Conservation (phyloP, 345 rosid species). For the Psidium guajava region DNA sequence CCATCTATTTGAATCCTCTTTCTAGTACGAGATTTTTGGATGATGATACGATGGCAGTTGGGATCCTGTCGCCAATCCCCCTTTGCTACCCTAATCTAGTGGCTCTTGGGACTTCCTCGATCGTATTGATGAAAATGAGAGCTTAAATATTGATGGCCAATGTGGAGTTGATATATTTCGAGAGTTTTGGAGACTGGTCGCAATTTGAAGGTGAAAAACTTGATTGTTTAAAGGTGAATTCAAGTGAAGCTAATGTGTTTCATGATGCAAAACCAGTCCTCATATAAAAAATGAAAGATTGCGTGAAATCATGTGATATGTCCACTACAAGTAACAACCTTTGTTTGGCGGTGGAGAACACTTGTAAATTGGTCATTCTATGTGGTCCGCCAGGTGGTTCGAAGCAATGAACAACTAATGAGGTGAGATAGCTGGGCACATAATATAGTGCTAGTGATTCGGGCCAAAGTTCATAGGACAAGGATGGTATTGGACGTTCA, state of each 20-base stretch:
- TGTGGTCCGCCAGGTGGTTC: neutral
- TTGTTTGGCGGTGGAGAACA: neutral
- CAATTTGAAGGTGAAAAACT: constrained; percentile 13
- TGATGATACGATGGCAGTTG: constrained; percentile 21
- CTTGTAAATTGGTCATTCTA: constrained; percentile 6
- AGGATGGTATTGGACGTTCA: constrained; percentile 2
- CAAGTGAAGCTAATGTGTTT: constrained; percentile 2
- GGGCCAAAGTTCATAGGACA: neutral
- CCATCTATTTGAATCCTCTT: constrained; percentile 41
- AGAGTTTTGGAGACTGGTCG: constrained; percentile 29
- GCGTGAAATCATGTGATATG: constrained; percentile 3
- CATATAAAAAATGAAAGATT: neutral
- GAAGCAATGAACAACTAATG: neutral
- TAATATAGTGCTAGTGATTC: neutral
- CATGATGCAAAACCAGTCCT: constrained; percentile 6
- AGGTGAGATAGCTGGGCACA: neutral
- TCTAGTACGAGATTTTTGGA: constrained; percentile 11
- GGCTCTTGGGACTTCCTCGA: constrained; percentile 81
- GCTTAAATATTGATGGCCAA: constrained; percentile 44
- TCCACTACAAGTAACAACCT: neutral
- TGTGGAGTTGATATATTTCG: constrained; percentile 26
- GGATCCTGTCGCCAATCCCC: constrained; percentile 44
- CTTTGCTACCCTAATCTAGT: constrained; percentile 39
- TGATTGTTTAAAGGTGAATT: constrained; percentile 5
- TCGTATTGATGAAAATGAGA: constrained; percentile 46